Evolutionary conservation across 495 filamentous ascomycete species (phyloP).

Genomic region (Trichoderma erinaceum): DNA sequence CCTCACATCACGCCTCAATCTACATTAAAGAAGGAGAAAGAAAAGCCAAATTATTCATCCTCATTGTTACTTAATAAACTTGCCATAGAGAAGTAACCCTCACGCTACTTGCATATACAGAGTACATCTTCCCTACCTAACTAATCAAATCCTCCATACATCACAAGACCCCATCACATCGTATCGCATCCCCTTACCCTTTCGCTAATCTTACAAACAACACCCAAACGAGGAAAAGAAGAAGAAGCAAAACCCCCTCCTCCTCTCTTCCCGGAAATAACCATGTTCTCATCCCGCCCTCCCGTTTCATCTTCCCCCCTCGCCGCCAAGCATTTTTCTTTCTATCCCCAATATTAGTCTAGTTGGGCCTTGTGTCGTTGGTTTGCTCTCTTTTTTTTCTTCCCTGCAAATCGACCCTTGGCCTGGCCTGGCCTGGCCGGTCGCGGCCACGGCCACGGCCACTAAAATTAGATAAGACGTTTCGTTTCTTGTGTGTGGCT

Average conservation of each 20-base stretch:
- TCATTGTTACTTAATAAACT: no score
- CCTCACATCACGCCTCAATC: no score
- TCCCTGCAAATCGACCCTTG: neutral
- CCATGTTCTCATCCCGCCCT: neutral
- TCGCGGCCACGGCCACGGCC: neutral
- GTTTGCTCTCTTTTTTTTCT: no score
- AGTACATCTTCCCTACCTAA: neutral
- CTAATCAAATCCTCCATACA: neutral
- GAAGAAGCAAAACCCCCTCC: neutral
- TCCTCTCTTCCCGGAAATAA: neutral
- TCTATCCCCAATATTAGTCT: neutral
- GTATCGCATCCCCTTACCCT: neutral
- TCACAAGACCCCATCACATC: neutral
- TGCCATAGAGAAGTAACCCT: no score
- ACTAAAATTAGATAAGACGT: neutral
- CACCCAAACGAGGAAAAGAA: neutral
- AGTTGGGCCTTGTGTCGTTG: neutral
- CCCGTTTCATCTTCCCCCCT: neutral
- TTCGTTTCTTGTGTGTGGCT: neutral
- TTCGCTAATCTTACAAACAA: neutral
- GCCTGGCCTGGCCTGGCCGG: no score
- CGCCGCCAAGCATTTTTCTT: neutral
- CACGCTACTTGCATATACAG: no score
- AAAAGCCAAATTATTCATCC: no score
- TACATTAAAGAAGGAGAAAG: no score